Evolutionary conservation across 176 grass and related monocot species (phyloP).

Genomic region (Aegilops speltoides): DNA sequence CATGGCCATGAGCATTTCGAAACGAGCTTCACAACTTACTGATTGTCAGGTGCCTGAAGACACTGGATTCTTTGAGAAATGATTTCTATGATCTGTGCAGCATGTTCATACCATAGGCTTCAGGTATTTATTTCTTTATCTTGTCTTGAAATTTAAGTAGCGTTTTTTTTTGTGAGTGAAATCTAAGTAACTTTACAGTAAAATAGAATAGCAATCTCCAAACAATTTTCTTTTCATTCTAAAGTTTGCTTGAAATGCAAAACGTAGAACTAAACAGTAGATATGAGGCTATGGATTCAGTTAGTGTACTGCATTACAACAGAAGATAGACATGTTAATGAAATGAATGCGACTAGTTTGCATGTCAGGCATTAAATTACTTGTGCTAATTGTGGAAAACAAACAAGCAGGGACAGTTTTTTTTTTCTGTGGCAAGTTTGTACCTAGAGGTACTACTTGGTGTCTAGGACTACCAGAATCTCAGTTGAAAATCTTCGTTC

Average conservation of each 20-base stretch:
- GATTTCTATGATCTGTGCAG: constrained; percentile 52
- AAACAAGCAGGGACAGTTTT: background rate
- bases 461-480: background rate
- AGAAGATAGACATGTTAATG: background rate
- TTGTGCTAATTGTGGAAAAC: background rate
- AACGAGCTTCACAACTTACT: background rate
- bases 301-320: background rate
- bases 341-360: background rate
- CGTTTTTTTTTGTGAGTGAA: too few species aligned
- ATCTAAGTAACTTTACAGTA: background rate
- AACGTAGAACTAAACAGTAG: background rate
- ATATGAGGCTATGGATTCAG: background rate
- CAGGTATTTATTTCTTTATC: constrained; percentile 49
- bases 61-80: constrained; percentile 41
- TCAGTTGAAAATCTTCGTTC: background rate
- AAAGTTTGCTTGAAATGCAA: background rate
- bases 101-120: constrained; percentile 57
- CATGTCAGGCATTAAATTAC: background rate
- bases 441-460: background rate
- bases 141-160: background rate
- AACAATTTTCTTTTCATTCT: background rate
- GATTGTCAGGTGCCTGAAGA: constrained; percentile 48
- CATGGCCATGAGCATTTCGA: background rate
- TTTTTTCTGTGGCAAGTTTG: background rate
- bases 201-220: background rate